phyloP scores from a whole-genome alignment of 257 asterid species.

The Penstemon eatonii region DNA sequence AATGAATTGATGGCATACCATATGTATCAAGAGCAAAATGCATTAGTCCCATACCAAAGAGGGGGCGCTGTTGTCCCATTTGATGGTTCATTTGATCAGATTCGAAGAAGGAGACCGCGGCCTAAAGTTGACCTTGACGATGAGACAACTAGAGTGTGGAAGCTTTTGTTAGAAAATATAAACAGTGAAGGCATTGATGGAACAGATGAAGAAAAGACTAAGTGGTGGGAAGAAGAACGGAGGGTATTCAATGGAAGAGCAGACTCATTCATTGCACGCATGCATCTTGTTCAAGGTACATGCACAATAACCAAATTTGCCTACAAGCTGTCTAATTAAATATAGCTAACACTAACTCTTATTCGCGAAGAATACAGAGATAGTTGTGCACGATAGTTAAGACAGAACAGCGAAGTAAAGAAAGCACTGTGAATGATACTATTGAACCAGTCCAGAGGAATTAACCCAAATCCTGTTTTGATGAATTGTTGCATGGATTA shows the following conservation, averaged over 20 bases:
- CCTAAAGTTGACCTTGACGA: slow-evolving; percentile 77
- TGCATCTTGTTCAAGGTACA: slow-evolving; percentile 80
- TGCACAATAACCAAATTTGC: slow-evolving; percentile 17
- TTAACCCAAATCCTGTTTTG: not conserved
- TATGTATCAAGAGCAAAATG: slow-evolving; percentile 40
- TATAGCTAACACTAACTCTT: slow-evolving; percentile 5
- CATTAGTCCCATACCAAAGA: slow-evolving; percentile 71
- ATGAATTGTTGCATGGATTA: not conserved
- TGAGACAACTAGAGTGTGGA: slow-evolving; percentile 68
- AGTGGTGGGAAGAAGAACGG: slow-evolving; percentile 72
- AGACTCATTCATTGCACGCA: slow-evolving; percentile 68
- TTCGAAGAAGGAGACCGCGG: slow-evolving; percentile 57
- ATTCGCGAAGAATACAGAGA: slow-evolving; percentile 3
- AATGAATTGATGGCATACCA: slow-evolving; percentile 39
- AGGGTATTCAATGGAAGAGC: slow-evolving; percentile 62
- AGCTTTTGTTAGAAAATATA: slow-evolving; percentile 55
- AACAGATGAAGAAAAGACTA: slow-evolving; percentile 51
- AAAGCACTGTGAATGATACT: too few relatives aligned
- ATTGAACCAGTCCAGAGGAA: not conserved
- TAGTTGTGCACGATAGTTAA: slow-evolving; percentile 2
- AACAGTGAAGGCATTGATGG: slow-evolving; percentile 60
- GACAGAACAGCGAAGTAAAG: not conserved
- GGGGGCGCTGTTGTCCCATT: slow-evolving; percentile 69
- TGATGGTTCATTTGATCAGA: slow-evolving; percentile 40
- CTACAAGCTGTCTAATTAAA: slow-evolving; percentile 15